Conservation (phyloP, 176 grass and related monocot genomes). For the Oryza coarctata region DNA sequence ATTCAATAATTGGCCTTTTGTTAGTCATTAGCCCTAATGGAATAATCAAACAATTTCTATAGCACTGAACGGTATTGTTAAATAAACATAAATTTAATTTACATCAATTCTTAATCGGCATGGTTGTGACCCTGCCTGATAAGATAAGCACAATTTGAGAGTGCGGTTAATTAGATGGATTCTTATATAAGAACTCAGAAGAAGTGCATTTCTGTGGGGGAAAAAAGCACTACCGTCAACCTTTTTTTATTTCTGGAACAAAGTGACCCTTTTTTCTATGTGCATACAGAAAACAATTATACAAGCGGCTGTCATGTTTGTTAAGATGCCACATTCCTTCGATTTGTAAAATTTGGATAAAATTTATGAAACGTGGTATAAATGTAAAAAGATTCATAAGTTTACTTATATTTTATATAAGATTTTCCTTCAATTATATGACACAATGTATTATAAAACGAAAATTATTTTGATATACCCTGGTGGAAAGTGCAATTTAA, state of each 20-base stretch:
- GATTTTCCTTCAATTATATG: no score
- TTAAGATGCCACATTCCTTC: background rate
- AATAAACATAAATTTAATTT: background rate
- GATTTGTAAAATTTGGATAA: no score
- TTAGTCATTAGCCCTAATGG: background rate
- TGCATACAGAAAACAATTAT: background rate
- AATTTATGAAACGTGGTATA: no score
- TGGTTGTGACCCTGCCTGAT: background rate
- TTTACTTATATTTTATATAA: no score
- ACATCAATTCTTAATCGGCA: background rate
- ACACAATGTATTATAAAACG: no score
- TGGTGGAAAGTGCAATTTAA: no score
- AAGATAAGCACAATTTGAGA: background rate
- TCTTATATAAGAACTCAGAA: slow-evolving; percentile 18
- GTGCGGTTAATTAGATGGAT: background rate
- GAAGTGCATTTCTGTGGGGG: background rate
- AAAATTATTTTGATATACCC: no score
- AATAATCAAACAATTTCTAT: background rate
- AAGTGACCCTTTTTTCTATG: background rate
- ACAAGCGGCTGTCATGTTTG: background rate
- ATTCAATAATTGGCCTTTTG: no score
- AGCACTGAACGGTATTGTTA: background rate
- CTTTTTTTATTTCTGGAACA: background rate
- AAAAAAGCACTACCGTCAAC: background rate
- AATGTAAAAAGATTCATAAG: no score